Evolutionary conservation across 805 yeast genomes (phyloP).

Genomic region (Teunomyces pallodes): DNA sequence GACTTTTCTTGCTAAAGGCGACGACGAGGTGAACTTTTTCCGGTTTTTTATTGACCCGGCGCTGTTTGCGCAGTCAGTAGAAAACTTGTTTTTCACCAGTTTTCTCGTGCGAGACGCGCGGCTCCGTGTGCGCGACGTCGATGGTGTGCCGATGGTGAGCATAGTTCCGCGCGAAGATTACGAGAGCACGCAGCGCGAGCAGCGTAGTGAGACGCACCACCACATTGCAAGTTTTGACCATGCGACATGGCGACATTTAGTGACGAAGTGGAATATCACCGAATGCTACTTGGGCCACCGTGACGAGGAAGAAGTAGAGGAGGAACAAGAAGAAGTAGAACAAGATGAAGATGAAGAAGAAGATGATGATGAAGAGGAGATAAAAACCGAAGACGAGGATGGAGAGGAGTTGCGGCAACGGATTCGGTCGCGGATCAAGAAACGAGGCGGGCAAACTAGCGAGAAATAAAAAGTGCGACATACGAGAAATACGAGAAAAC

Average conservation of each 20-base stretch:
- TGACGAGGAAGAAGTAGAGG: constrained; percentile 14
- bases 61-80: constrained; percentile 76
- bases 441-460: background rate
- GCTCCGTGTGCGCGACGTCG: constrained; percentile 50
- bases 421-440: background rate
- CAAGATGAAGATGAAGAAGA: background rate
- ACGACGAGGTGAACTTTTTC: constrained; percentile 52
- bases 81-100: constrained; percentile 79
- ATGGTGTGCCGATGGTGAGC: constrained; percentile 45
- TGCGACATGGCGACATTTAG: constrained; percentile 59
- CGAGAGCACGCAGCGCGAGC: constrained; percentile 17
- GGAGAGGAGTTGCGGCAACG: background rate
- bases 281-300: constrained; percentile 52
- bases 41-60: constrained; percentile 70
- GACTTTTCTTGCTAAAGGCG: constrained; percentile 30
- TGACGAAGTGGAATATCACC: constrained; percentile 53
- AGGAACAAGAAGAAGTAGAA: background rate
- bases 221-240: constrained; percentile 71
- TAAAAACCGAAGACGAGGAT: background rate
- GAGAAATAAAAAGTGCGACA: background rate
- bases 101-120: constrained; percentile 75
- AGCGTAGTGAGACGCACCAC: constrained; percentile 43
- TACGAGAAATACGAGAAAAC: too few relatives aligned
- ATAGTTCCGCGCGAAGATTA: constrained; percentile 23
- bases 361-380: background rate